Evolutionary conservation across 2,329 filamentous ascomycete species (phyloP), one percentile per base, ranked within the genome.

Genomic region (Phialocephala subalpina): DNA sequence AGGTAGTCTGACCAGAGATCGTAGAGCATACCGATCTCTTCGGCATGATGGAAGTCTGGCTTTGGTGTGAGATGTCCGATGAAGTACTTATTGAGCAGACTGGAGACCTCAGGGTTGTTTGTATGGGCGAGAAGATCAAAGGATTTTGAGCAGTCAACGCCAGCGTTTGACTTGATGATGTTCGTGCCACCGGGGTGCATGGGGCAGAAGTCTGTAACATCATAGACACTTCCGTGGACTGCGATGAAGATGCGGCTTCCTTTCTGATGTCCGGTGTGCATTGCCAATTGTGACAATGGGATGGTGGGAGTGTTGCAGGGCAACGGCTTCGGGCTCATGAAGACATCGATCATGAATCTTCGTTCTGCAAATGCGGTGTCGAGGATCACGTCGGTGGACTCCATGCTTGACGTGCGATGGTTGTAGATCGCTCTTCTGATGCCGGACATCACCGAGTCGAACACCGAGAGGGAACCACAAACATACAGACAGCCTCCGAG

Each of bases 261-360:
- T 3, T 80, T 79, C 0, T 81, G 77, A 64, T 86, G 84, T 0
- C 84, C 84, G 0, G 84, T 86, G 59, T 86, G 80, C 1, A 78
- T 72, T 8, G 84, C 82, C 6, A 87, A 77, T 65, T 82, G 78
- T 0, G 84, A 84, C 2, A 84, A 74, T 0, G 83, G 79, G 20
- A 86, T 85, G 0, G 81, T 83, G 0, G 83, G 82, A 0, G 81
- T 77, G 53, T 85, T 82, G 73, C 81, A 84, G 0, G 83, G 81
- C 1, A 86, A 78, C 0, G 84, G 80, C 64, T 82, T 83, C 1
- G 84, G 84, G 0, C 83, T 82, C 84, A 86, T 86, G 73, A 86
- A 86, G 47, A 86, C 83, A 65, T 86, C 84, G 0, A 86, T 74
- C 84, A 86, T 86, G 70, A 87, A 84, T 6, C 84, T 79, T 0